These are phyloP conservation scores for Pleurotus eryngii DNA, from an alignment of 768 basidiomycete species.

Conservation along the genomic window DNA sequence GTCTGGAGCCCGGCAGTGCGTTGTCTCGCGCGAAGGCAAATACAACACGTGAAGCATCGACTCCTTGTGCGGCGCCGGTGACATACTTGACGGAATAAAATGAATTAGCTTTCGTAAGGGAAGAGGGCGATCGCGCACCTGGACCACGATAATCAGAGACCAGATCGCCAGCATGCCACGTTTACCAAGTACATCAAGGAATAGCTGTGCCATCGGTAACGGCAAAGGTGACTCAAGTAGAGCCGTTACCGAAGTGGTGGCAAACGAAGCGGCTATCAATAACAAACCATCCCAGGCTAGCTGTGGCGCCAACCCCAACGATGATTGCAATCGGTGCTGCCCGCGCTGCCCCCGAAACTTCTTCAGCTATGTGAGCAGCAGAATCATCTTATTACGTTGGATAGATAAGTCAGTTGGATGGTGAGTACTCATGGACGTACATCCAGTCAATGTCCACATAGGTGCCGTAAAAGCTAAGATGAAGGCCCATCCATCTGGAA, in stretches of 20 bases:
- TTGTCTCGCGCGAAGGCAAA: conserved; percentile 76
- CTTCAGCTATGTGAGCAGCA: conserved; percentile 74
- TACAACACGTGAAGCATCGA: conserved; percentile 72
- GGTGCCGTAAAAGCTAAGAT: conserved; percentile 68
- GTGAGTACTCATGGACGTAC: conserved; percentile 32
- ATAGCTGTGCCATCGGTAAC: conserved; percentile 71
- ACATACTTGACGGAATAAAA: conserved; percentile 44
- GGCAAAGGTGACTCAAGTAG: conserved; percentile 50
- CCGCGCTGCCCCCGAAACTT: conserved; percentile 58
- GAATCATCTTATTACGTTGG: conserved; percentile 53
- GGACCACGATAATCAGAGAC: conserved; percentile 66
- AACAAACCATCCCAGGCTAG: conserved; percentile 67
- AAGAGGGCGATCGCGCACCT: conserved; percentile 17
- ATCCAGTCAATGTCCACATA: conserved; percentile 80
- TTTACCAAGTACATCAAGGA: conserved; percentile 63
- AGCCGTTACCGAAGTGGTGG: conserved; percentile 49
- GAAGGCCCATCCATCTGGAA: conserved; percentile 71
- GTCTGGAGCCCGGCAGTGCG: conserved; percentile 68
- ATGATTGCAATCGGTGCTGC: conserved; percentile 71
- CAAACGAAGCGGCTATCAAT: conserved; percentile 63
- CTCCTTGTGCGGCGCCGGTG: conserved; percentile 70
- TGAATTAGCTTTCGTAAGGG: not conserved
- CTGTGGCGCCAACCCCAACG: conserved; percentile 56
- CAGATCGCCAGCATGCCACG: conserved; percentile 70
- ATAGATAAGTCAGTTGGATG: not conserved